Base-by-base conservation (phyloP, 495 filamentous ascomycete genomes). In the Hypoxylon intermedium region DNA sequence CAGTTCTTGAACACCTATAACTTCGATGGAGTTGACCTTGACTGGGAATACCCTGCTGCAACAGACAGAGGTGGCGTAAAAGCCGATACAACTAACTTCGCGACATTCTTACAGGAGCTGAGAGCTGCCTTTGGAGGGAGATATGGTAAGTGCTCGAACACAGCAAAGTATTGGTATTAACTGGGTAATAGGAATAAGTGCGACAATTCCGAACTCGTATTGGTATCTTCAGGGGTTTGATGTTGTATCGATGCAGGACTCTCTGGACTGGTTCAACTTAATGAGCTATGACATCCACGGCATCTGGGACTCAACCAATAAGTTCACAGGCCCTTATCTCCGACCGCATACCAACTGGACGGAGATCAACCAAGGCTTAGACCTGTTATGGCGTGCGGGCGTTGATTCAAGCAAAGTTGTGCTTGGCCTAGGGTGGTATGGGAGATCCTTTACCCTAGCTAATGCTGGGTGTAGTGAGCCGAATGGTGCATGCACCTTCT, bases 151-250 rank as follows among this genome's bases (percentile, higher is more conserved):
- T 33, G 30, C 0, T 46, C 68, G 2, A 63, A 82, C 12, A 83
- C 82, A 0, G 40, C 74, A 1, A n/a, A n/a, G n/a, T n/a, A n/a
- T n/a, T n/a, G n/a, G n/a, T n/a, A n/a, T n/a, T n/a, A n/a, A n/a
- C n/a, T n/a, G n/a, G n/a, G n/a, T n/a, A n/a, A n/a, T n/a, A n/a
- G n/a, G n/a, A n/a, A n/a, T n/a, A n/a, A n/a, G n/a, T n/a, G n/a
- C n/a, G n/a, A n/a, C n/a, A n/a, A n/a, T n/a, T n/a, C 82, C 81
- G 1, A 53, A 77, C 0, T 75, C 67, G 0, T 85, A 77, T 52
- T 84, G 83, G 82, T 87, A 87, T 64, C 60, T 87, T 0, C 76
- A 75, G 21, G 55, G 74, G 36, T 86, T 86, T 56, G 78, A 87
- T 51, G 20, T 85, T 13, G 48, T 56, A 0, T 41, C 24, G 0